A percentile compares a stretch with the other conserved stretches of the same genome.
Evolutionary conservation across 177 flowering plant genomes (phyloP).

Genomic region (Telopea speciosissima): DNA sequence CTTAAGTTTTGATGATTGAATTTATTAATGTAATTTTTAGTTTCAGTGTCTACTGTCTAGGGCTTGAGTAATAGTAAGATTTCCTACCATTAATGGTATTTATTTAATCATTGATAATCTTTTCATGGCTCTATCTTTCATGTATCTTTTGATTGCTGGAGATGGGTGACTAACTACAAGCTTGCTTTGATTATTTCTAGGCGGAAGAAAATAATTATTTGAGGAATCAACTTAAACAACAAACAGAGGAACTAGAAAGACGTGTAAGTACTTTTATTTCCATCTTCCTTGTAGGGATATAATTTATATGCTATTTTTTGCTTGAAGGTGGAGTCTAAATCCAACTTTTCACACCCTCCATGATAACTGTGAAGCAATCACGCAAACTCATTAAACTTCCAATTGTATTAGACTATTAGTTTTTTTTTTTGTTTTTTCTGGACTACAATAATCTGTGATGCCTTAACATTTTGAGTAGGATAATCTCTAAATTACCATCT

Average conservation of each 20-base stretch:
- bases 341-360: too few relatives aligned
- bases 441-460: too few relatives aligned
- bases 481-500: too few relatives aligned
- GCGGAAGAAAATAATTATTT: slow-evolving; percentile 56
- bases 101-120: too few relatives aligned
- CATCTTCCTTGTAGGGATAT: not conserved
- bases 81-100: not conserved
- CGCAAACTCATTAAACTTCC: too few relatives aligned
- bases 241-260: slow-evolving; percentile 40
- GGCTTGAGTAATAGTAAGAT: not conserved
- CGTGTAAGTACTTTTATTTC: slow-evolving; percentile 38
- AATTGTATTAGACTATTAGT: too few relatives aligned
- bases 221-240: slow-evolving; percentile 50
- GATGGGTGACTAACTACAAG: not conserved
- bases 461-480: too few relatives aligned
- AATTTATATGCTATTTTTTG: not conserved
- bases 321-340: too few relatives aligned
- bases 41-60: not conserved
- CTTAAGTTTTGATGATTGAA: too few relatives aligned
- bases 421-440: too few relatives aligned
- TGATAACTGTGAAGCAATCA: too few relatives aligned
- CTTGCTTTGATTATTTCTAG: slow-evolving; percentile 23
- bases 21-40: too few relatives aligned
- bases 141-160: not conserved
- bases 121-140: not conserved